Percentiles rank a stretch among this genome's conserved stretches.
Evolutionary conservation across 1,139 yeast species (phyloP).

Genomic region (Hyphopichia wangnamkhiaoensis): DNA sequence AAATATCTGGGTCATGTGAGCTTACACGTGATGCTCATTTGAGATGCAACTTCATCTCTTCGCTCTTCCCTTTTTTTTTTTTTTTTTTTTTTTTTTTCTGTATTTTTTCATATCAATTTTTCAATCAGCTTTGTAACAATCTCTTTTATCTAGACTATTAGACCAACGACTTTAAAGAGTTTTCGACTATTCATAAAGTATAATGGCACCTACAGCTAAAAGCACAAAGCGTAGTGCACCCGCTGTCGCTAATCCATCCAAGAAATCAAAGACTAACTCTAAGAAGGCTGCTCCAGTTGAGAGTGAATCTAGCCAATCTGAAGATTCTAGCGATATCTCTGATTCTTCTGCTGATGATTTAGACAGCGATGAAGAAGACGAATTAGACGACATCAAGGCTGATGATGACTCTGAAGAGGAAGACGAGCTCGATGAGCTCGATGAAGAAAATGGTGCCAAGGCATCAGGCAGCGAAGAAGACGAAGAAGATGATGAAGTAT

Average conservation of each 20-base stretch:
- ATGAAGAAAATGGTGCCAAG: slow-evolving; percentile 17
- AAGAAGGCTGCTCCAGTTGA: slow-evolving; percentile 2
- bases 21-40: background rate
- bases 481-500: slow-evolving; percentile 14
- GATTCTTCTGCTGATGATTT: slow-evolving; percentile 15
- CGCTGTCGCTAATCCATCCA: slow-evolving; percentile 17
- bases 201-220: slow-evolving; percentile 30
- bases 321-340: slow-evolving; percentile 1
- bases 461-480: slow-evolving; percentile 18
- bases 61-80: background rate
- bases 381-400: slow-evolving; percentile 14
- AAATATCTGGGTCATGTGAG: no score
- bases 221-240: slow-evolving; percentile 36
- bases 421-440: slow-evolving; percentile 19
- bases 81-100: background rate
- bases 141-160: background rate
- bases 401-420: slow-evolving; percentile 11
- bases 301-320: background rate
- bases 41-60: slow-evolving; percentile 3
- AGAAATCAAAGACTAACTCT: slow-evolving; percentile 27
- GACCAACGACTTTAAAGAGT: slow-evolving; percentile 2
- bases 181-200: background rate
- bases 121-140: background rate
- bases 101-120: background rate
- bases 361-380: slow-evolving; percentile 19